A percentile compares a stretch with the other conserved stretches of the same genome.
Evolutionary conservation across 805 yeast genomes (phyloP).

Genomic region (Suhomyces kilbournensis): DNA sequence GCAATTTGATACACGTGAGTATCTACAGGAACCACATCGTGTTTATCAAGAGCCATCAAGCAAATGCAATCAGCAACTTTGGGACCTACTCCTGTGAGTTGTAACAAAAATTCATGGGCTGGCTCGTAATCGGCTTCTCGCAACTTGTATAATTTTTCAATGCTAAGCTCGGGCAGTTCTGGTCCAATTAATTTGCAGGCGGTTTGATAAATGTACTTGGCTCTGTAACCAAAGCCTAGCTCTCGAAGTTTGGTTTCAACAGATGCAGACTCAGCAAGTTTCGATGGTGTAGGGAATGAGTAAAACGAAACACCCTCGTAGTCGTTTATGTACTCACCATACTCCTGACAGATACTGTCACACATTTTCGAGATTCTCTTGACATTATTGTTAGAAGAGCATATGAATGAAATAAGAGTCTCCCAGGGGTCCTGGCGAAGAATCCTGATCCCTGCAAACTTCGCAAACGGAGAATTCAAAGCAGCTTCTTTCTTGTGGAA

Average conservation of each 20-base stretch:
- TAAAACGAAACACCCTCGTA: constrained; percentile 57
- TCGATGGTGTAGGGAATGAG: constrained; percentile 70
- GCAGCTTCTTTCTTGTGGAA: background rate
- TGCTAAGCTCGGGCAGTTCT: constrained; percentile 33
- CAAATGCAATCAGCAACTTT: constrained; percentile 97
- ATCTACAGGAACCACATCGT: constrained; percentile 89
- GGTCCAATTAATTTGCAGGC: constrained; percentile 52
- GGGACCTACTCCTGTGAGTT: constrained; percentile 89
- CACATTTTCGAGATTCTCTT: constrained; percentile 94
- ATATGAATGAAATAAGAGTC: constrained; percentile 81
- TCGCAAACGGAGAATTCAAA: constrained; percentile 26
- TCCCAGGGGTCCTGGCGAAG: constrained; percentile 98
- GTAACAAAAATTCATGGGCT: constrained; percentile 57
- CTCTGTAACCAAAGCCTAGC: constrained; percentile 85
- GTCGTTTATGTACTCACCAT: constrained; percentile 57
- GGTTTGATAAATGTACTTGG: constrained; percentile 79
- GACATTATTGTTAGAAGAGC: constrained; percentile 94
- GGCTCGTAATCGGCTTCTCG: constrained; percentile 47
- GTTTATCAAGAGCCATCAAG: constrained; percentile 83
- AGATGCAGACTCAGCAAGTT: constrained; percentile 31
- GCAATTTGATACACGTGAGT: constrained; percentile 94
- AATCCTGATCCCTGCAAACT: constrained; percentile 72
- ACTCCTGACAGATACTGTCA: constrained; percentile 65
- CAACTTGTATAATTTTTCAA: constrained; percentile 39
- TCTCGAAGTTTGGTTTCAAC: constrained; percentile 44